Evolutionary conservation across 1,284 basidiomycete species (phyloP).

Genomic region (Ceratobasidium theobromae): DNA sequence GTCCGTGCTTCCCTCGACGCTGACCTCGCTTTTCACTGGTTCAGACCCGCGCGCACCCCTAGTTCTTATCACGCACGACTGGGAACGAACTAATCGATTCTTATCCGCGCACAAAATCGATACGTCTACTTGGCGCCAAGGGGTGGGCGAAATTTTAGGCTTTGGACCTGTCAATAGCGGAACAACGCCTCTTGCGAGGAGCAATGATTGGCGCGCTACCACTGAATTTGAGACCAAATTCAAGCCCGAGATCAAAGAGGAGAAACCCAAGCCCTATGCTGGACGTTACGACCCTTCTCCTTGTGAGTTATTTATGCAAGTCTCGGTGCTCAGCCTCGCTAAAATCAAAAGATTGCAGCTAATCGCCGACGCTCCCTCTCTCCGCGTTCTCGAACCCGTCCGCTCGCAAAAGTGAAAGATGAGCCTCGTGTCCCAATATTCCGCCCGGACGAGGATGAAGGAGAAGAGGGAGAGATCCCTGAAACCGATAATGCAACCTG

Average conservation of each 20-base stretch:
- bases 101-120: neutral
- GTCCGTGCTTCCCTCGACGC: neutral
- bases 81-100: conserved; percentile 14
- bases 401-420: neutral
- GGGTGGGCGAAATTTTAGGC: neutral
- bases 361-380: conserved; percentile 10
- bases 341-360: neutral
- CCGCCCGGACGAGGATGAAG: neutral
- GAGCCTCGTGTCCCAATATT: neutral
- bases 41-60: neutral
- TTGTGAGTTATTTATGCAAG: neutral
- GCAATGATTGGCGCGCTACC: no score
- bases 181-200: no score
- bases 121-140: neutral
- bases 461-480: neutral
- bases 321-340: neutral
- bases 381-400: conserved; percentile 9
- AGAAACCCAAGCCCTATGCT: neutral
- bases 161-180: neutral
- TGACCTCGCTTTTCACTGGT: neutral
- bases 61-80: conserved; percentile 5
- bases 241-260: neutral
- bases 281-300: conserved; percentile 14
- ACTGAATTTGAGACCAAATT: no score
- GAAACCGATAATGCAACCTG: neutral